Percentiles rank a stretch among this genome's conserved stretches.
Evolutionary conservation across 2,329 filamentous ascomycete genomes (phyloP).

Genomic region (Thelonectria rubi): DNA sequence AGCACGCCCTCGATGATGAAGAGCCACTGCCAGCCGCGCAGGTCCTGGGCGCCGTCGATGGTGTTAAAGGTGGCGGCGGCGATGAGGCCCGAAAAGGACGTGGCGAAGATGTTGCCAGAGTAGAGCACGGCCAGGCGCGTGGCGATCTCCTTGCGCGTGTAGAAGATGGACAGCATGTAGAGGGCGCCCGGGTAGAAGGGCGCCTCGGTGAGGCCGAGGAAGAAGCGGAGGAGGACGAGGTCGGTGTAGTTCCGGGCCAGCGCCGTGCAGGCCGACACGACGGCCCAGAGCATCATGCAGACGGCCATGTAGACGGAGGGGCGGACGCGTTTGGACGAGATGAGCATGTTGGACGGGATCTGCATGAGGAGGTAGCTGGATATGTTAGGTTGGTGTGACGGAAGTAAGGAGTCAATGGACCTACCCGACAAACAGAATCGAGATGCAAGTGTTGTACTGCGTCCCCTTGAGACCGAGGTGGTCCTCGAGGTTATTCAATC

Average conservation of each 20-base stretch:
- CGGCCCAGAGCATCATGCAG: constrained; percentile 50
- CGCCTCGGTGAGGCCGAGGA: constrained; percentile 51
- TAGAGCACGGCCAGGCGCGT: constrained; percentile 55
- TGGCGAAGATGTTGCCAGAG: constrained; percentile 48
- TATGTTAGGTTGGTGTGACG: neutral
- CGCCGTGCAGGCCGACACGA: constrained; percentile 53
- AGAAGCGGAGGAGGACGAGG: constrained; percentile 54
- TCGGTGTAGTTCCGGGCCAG: constrained; percentile 52
- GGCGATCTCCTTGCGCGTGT: constrained; percentile 58
- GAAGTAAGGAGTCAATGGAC: neutral
- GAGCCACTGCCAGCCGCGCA: constrained; percentile 47
- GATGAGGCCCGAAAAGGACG: constrained; percentile 55
- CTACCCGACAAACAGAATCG: constrained; percentile 51
- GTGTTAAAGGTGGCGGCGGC: constrained; percentile 52
- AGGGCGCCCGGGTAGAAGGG: constrained; percentile 48
- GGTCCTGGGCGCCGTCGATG: constrained; percentile 39
- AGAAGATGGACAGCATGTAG: constrained; percentile 60
- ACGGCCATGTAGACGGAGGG: constrained; percentile 55
- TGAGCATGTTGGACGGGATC: constrained; percentile 52
- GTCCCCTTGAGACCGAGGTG: constrained; percentile 57
- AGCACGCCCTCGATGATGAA: constrained; percentile 46
- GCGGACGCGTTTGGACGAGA: constrained; percentile 48
- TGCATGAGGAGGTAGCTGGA: constrained; percentile 42
- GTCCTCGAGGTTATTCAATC: constrained; percentile 61
- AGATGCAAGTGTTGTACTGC: constrained; percentile 48